Evolutionary conservation across 305 asterid genomes (phyloP).

Genomic region (Solanum hybrid): DNA sequence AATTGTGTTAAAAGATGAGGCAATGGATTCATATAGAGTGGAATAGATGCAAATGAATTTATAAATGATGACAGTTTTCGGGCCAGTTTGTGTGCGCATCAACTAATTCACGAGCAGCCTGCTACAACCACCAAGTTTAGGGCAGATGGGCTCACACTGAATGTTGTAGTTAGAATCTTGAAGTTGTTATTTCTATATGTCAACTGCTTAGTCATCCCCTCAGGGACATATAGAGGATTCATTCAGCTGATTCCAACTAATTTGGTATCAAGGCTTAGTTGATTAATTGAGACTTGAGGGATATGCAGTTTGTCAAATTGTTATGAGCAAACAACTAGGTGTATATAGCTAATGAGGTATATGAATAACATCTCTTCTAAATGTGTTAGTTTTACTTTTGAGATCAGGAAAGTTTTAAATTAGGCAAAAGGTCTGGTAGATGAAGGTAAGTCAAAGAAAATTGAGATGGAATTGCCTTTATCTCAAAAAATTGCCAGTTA

Average conservation of each 20-base stretch:
- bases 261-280: not conserved
- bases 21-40: not conserved
- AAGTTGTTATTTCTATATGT: not conserved
- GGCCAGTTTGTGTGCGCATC: not conserved
- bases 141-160: not conserved
- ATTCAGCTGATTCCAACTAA: not conserved
- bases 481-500: not conserved
- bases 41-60: not conserved
- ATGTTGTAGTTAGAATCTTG: not conserved
- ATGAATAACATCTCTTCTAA: not conserved
- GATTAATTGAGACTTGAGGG: not conserved
- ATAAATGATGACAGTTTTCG: not conserved
- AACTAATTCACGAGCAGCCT: not conserved
- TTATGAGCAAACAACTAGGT: not conserved
- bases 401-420: not conserved
- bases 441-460: not conserved
- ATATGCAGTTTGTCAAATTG: not conserved
- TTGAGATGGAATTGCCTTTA: not conserved
- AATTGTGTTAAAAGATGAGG: not conserved
- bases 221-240: not conserved
- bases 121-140: not conserved
- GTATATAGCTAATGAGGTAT: not conserved
- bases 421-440: not conserved
- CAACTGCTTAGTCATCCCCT: not conserved
- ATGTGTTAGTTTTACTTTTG: not conserved